A percentile compares a stretch with the other conserved stretches of the same genome.
phyloP scores from a whole-genome alignment of 2,329 filamentous ascomycete species.

The Ophiostoma sp. region DNA sequence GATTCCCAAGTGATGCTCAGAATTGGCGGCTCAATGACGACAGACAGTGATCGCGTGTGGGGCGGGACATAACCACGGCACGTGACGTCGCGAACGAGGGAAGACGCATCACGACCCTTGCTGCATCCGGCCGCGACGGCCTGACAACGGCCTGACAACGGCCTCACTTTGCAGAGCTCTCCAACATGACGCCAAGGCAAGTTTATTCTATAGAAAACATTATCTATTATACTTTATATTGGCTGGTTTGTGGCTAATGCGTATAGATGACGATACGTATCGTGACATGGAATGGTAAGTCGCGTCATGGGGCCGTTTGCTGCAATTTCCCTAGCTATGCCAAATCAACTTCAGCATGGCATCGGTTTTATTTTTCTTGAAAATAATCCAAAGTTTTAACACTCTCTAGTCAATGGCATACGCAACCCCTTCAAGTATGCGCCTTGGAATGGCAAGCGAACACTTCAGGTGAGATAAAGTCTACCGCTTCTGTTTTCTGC shows the following conservation, averaged over 20 bases:
- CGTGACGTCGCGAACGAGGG: neutral
- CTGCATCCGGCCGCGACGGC: neutral
- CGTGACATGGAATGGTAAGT: conserved; percentile 75
- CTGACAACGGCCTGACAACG: neutral
- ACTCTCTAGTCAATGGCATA: conserved; percentile 57
- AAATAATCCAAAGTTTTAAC: neutral
- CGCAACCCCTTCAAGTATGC: conserved; percentile 79
- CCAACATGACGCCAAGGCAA: conserved; percentile 5
- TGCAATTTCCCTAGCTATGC: neutral
- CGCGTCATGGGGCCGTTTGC: neutral
- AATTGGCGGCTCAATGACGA: neutral
- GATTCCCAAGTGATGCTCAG: neutral
- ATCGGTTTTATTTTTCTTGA: too few species aligned
- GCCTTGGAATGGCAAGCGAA: conserved; percentile 69
- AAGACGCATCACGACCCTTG: neutral
- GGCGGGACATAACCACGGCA: neutral
- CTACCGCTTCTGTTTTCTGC: neutral
- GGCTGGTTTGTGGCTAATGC: neutral
- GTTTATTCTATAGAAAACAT: neutral
- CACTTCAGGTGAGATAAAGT: conserved; percentile 54
- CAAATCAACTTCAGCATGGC: too few species aligned
- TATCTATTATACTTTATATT: neutral
- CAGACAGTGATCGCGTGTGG: neutral
- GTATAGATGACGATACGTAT: conserved; percentile 66
- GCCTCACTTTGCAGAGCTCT: neutral